Percentiles rank a stretch among this genome's conserved stretches.
Conservation (phyloP, 306 rosid genomes). For the Quercus alba region DNA sequence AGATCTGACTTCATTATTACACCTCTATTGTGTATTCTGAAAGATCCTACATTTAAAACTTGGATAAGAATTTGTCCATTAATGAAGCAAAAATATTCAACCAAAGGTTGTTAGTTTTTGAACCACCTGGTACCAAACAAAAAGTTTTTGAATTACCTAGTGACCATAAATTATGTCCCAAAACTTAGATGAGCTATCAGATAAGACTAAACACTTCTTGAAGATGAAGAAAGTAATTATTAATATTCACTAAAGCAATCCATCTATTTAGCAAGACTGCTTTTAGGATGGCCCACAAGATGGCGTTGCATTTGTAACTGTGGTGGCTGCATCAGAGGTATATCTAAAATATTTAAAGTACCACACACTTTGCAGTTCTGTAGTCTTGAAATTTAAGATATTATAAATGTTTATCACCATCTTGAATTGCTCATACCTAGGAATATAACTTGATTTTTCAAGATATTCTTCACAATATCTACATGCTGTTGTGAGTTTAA, state of each 20-base stretch:
- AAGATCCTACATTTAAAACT: background rate
- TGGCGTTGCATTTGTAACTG: background rate
- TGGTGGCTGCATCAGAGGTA: background rate
- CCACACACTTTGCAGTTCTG: background rate
- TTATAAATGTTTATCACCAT: background rate
- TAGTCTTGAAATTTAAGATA: background rate
- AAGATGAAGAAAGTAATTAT: background rate
- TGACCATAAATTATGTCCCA: background rate
- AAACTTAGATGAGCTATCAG: background rate
- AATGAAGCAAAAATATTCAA: background rate
- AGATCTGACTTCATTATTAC: background rate
- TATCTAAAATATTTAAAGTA: background rate
- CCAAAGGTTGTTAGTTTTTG: background rate
- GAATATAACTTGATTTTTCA: background rate
- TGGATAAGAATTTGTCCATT: background rate
- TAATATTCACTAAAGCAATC: background rate
- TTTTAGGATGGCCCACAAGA: background rate
- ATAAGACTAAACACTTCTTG: background rate
- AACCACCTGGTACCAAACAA: background rate
- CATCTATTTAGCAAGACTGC: background rate
- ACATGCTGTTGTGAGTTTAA: constrained; percentile 9
- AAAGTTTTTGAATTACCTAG: background rate
- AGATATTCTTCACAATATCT: constrained; percentile 1
- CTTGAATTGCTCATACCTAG: background rate
- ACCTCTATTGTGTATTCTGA: background rate